phyloP scores from a whole-genome alignment of 2,329 filamentous ascomycete species.

The Zasmidium angulare region DNA sequence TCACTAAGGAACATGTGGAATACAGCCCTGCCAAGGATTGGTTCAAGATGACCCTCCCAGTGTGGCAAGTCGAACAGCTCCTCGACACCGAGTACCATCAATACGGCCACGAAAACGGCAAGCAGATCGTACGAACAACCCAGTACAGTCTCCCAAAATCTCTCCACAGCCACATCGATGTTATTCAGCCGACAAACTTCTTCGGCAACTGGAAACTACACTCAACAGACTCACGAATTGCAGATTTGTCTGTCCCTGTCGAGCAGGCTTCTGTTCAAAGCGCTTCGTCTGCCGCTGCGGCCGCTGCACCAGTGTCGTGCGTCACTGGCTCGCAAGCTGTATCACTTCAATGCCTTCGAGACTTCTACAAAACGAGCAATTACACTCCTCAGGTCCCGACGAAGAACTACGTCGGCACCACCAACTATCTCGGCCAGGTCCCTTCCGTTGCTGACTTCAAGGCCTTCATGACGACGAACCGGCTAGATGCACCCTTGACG shows the following conservation, averaged over 20 bases:
- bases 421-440: constrained; percentile 50
- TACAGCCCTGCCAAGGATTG: constrained; percentile 47
- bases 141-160: constrained; percentile 63
- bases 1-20: constrained; percentile 11
- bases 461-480: constrained; percentile 13
- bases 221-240: neutral
- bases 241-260: neutral
- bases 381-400: constrained; percentile 30
- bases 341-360: neutral
- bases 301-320: neutral
- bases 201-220: constrained; percentile 9
- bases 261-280: neutral
- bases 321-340: neutral
- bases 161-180: constrained; percentile 56
- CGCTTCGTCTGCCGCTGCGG: neutral
- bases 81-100: constrained; percentile 59
- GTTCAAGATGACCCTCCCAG: constrained; percentile 56
- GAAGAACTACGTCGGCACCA: constrained; percentile 34
- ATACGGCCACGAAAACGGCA: constrained; percentile 46
- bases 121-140: constrained; percentile 54
- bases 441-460: constrained; percentile 23
- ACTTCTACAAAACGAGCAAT: constrained; percentile 47
- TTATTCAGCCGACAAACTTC: constrained; percentile 56
- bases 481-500: constrained; percentile 15
- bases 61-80: constrained; percentile 48